Evolutionary conservation across 768 basidiomycete species (phyloP), one percentile per base, ranked within the genome.

Genomic region (Naganishia onofrii): DNA sequence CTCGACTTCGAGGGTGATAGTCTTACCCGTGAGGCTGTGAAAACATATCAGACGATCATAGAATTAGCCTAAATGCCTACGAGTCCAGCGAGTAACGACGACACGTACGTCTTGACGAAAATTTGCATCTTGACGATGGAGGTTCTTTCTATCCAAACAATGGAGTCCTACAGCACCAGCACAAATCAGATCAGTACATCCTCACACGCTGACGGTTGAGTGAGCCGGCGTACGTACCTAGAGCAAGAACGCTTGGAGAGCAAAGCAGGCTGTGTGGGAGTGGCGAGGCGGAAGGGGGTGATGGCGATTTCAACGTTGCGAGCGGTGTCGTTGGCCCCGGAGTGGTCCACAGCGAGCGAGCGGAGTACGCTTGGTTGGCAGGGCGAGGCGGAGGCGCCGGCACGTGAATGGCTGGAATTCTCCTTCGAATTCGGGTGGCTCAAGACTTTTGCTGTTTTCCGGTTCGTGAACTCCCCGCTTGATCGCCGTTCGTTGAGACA

Each of bases 1-100:
- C 84, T 95, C 92, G 78, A 95, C 92, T 87, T 94, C 93, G 83
- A 96, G 90, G 80, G 92, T 94, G 86, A 94, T 93, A 77, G 94
- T 97, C 86, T 96, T 96, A 82, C 93, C 93, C 88, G 93, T 95
- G 78, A 95, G 91, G 89, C 91, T 93, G 77, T 26, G 32, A 23
- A 56, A 7, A 72, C 53, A 28, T 74, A 36, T 17, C n/a, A 70
- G 38, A 68, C 4, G 71, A 66, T 10, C 48, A 15, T 2, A 15
- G 2, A 42, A 42, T 42, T 42, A 42, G 42, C 42, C 13, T 15
- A 42, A 42, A 15, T 17, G 42, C 42, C 42, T 10, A 17, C 42
- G n/a, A 42, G 42, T 42, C 9, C 42, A 42, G 42, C 9, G 9
- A 31, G 17, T 15, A 17, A 7, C 12, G 23, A 56, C 52, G 32